Percentiles rank a stretch among this genome's conserved stretches.
Conservation (phyloP, 2,329 filamentous ascomycete species). For the Venturia oleaginea region DNA sequence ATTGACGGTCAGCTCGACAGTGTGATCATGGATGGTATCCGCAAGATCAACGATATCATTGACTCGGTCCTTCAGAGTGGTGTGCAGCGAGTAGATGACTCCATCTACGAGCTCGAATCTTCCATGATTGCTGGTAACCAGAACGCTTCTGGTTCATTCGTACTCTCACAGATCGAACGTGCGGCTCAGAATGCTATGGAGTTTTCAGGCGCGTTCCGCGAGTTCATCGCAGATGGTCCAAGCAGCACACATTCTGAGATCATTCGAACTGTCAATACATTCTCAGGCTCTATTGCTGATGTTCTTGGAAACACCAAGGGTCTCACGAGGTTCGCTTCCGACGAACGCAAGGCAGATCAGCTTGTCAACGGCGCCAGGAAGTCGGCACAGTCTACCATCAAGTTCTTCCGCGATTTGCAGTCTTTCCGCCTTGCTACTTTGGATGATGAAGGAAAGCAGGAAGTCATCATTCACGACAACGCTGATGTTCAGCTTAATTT, state of each 20-base stretch:
- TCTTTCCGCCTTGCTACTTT: conserved; percentile 89
- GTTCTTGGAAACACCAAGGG: conserved; percentile 96
- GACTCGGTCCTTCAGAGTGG: conserved; percentile 92
- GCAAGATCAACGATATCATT: conserved; percentile 95
- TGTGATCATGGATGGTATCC: conserved; percentile 73
- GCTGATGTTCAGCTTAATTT: conserved; percentile 92
- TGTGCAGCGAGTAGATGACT: conserved; percentile 89
- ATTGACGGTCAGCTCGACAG: conserved; percentile 87
- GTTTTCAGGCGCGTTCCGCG: conserved; percentile 96
- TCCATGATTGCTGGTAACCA: conserved; percentile 98
- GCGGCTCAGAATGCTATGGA: conserved; percentile 90
- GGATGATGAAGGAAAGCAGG: conserved; percentile 85
- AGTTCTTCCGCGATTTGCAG: conserved; percentile 89
- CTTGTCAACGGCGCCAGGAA: conserved; percentile 74
- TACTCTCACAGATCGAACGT: conserved; percentile 95
- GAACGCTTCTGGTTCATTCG: conserved; percentile 88
- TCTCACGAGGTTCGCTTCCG: conserved; percentile 80
- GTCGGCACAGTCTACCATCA: conserved; percentile 77
- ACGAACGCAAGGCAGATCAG: conserved; percentile 88
- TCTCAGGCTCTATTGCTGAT: conserved; percentile 83
- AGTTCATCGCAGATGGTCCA: conserved; percentile 93
- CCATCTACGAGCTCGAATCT: conserved; percentile 92
- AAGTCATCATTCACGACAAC: conserved; percentile 95
- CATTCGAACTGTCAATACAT: conserved; percentile 85
- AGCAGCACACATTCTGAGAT: conserved; percentile 84